Conservation (phyloP, 2,329 filamentous ascomycete genomes). For the Ophiognomonia clavigignenti-juglandacearum region DNA sequence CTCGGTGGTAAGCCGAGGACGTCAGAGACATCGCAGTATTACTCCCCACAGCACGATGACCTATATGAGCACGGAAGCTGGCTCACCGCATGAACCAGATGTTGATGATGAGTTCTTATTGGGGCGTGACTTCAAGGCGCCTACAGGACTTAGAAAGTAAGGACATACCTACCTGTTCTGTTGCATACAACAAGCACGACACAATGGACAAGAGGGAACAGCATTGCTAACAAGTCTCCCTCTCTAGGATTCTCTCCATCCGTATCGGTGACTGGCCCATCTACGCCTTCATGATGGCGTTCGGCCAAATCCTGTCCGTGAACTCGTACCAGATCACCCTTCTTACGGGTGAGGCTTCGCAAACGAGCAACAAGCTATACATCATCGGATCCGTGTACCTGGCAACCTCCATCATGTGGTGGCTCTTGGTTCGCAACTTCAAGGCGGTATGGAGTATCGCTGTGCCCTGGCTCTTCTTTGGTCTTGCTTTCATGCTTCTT, state of each 20-base stretch:
- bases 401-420: slow-evolving; percentile 55
- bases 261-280: slow-evolving; percentile 59
- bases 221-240: background rate
- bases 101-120: slow-evolving; percentile 44
- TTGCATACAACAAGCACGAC: too few species aligned
- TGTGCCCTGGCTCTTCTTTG: slow-evolving; percentile 59
- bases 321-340: slow-evolving; percentile 66
- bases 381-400: slow-evolving; percentile 56
- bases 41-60: slow-evolving; percentile 17
- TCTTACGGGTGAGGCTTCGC: slow-evolving; percentile 56
- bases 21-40: slow-evolving; percentile 19
- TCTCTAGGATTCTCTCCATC: slow-evolving; percentile 37
- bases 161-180: too few species aligned
- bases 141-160: slow-evolving; percentile 49
- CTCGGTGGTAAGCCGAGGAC: slow-evolving; percentile 20
- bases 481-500: slow-evolving; percentile 56
- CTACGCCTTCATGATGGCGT: slow-evolving; percentile 56
- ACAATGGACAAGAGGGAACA: too few species aligned
- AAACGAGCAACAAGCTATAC: slow-evolving; percentile 56
- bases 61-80: slow-evolving; percentile 16
- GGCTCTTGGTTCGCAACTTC: slow-evolving; percentile 54
- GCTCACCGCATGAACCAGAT: slow-evolving; percentile 17
- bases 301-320: slow-evolving; percentile 59
- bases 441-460: slow-evolving; percentile 54
- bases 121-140: slow-evolving; percentile 50